Conservation (phyloP, 352 stramenopile species). For the Peronospora destructor region DNA sequence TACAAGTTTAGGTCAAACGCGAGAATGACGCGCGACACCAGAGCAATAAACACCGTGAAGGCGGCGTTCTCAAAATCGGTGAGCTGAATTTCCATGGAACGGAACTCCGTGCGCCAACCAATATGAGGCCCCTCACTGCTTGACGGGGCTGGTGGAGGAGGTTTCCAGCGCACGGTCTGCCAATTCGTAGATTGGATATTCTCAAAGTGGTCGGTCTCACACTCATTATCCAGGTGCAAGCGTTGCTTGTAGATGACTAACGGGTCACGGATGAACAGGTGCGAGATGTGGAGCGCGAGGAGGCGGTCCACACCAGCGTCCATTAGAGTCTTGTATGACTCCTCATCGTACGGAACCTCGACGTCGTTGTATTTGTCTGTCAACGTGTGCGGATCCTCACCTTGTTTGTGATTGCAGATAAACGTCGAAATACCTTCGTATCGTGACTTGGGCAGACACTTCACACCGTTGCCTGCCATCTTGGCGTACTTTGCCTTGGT, state of each 20-base stretch:
- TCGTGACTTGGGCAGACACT: constrained; percentile 93
- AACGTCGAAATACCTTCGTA: constrained; percentile 88
- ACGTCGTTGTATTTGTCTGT: constrained; percentile 92
- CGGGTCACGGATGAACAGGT: constrained; percentile 98
- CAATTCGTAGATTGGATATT: constrained; percentile 99
- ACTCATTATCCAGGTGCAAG: constrained; percentile 74
- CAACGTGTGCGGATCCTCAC: constrained; percentile 61
- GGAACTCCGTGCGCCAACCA: constrained; percentile 89
- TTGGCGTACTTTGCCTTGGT: constrained; percentile 75
- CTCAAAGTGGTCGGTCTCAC: constrained; percentile 95
- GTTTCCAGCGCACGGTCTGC: constrained; percentile 99
- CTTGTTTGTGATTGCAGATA: constrained; percentile 87
- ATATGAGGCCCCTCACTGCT: constrained; percentile 44
- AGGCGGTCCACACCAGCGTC: constrained; percentile 91
- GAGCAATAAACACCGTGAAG: constrained; percentile 97
- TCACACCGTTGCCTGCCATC: constrained; percentile 89
- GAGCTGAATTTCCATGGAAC: constrained; percentile 99
- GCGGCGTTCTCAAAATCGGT: constrained; percentile 99
- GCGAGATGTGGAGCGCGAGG: constrained; percentile 95
- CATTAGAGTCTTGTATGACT: constrained; percentile 87
- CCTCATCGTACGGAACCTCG: constrained; percentile 91
- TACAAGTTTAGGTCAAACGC: constrained; percentile 99
- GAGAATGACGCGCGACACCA: constrained; percentile 97
- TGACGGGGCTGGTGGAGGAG: constrained; percentile 81
- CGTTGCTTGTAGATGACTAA: constrained; percentile 93